These are phyloP conservation scores for Vanderwaltozyma polyspora DNA, from an alignment of 805 yeast species.

Conservation along the genomic window DNA sequence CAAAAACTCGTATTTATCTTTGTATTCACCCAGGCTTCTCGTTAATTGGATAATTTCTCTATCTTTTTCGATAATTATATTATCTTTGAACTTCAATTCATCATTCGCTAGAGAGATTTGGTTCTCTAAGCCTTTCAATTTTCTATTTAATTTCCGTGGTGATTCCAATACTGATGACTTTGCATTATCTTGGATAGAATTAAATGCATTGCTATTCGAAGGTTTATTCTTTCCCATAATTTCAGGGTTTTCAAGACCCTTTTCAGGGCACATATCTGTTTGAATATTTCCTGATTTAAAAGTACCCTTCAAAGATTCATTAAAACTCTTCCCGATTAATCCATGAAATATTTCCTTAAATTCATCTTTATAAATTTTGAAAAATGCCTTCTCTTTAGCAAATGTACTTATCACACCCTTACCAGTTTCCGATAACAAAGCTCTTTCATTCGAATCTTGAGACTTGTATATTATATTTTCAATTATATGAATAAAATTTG, in stretches of 20 bases:
- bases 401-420: constrained; percentile 19
- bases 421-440: constrained; percentile 18
- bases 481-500: constrained; percentile 12
- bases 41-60: constrained; percentile 16
- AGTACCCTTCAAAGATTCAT: constrained; percentile 4
- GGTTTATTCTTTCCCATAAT: no score
- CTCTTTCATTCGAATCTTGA: constrained; percentile 3
- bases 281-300: constrained; percentile 1
- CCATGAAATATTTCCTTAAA: constrained; percentile 24
- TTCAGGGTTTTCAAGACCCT: no score
- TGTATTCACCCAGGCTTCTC: constrained; percentile 6
- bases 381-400: constrained; percentile 20
- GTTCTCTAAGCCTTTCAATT: constrained; percentile 5
- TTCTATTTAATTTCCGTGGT: background rate
- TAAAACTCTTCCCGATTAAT: constrained; percentile 25
- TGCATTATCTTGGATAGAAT: background rate
- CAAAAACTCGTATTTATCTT: constrained; percentile 19
- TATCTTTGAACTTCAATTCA: constrained; percentile 13
- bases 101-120: constrained; percentile 7
- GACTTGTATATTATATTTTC: constrained; percentile 9
- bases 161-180: background rate
- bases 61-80: constrained; percentile 15
- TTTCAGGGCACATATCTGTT: background rate
- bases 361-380: constrained; percentile 25
- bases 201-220: background rate